Conservation (phyloP, 73 alveolate genomes). For the Breviolum minutum region DNA sequence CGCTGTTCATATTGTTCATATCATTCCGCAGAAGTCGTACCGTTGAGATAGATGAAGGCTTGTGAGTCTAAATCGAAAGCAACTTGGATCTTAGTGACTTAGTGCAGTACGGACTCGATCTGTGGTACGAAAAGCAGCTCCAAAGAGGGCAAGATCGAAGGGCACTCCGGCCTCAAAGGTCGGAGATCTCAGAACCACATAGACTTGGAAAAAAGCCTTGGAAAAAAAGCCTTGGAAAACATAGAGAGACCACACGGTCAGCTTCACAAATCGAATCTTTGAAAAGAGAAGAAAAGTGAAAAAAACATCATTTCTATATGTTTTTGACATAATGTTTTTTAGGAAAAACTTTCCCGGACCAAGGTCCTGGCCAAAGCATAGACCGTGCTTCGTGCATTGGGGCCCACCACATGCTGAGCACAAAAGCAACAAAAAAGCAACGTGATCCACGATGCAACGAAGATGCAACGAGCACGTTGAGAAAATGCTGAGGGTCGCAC, state of each 20-base stretch:
- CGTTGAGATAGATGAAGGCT: no score
- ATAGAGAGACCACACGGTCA: not conserved
- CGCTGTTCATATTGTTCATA: no score
- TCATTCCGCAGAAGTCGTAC: not conserved
- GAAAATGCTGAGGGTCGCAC: not conserved
- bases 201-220: not conserved
- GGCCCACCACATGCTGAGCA: slow-evolving; percentile 92
- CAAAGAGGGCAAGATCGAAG: slow-evolving; percentile 78
- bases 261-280: no score
- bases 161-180: slow-evolving; percentile 50
- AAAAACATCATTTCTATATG: no score
- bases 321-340: not conserved
- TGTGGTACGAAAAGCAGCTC: slow-evolving; percentile 58
- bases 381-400: slow-evolving; percentile 73
- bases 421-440: not conserved
- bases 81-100: not conserved
- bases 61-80: not conserved
- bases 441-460: not conserved
- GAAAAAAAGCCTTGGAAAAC: not conserved
- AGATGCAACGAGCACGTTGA: not conserved
- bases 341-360: not conserved
- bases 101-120: slow-evolving; percentile 38
- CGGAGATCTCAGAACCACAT: no score
- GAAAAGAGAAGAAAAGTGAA: no score
- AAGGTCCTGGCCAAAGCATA: slow-evolving; percentile 39